Percentiles rank a stretch among this genome's conserved stretches.
Conservation (phyloP, 2,329 filamentous ascomycete species). For the Zymoseptoria tritici region DNA sequence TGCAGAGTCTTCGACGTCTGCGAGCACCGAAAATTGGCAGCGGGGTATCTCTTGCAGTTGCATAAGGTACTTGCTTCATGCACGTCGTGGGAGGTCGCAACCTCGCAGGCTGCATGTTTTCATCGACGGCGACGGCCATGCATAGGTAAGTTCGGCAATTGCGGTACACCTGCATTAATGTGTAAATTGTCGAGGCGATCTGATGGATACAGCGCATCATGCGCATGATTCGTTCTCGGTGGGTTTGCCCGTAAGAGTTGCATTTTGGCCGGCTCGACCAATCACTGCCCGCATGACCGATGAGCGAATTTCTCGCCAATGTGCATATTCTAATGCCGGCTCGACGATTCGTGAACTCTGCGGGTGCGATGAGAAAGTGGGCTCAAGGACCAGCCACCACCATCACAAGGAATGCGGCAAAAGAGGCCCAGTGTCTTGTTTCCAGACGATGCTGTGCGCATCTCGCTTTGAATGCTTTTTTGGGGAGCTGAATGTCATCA, state of each 20-base stretch:
- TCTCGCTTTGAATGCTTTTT: background rate
- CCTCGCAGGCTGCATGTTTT: background rate
- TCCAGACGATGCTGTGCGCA: background rate
- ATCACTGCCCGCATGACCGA: background rate
- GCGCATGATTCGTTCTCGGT: background rate
- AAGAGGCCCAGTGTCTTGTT: background rate
- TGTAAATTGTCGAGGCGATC: background rate
- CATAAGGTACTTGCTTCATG: background rate
- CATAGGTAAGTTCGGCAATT: background rate
- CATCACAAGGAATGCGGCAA: background rate
- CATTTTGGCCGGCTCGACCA: background rate
- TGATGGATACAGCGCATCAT: background rate
- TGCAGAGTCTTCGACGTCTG: background rate
- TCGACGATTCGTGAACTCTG: background rate
- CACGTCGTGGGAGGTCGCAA: background rate
- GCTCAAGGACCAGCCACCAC: background rate
- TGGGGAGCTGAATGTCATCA: background rate
- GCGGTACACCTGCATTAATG: background rate
- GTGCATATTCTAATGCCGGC: background rate
- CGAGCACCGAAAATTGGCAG: too few species aligned
- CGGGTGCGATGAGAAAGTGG: background rate
- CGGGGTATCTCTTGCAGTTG: background rate
- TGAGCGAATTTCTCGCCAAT: background rate
- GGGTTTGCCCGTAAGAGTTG: background rate
- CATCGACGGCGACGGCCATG: background rate